phyloP scores from a whole-genome alignment of 345 rosid genomes.

The Kernera saxatilis region DNA sequence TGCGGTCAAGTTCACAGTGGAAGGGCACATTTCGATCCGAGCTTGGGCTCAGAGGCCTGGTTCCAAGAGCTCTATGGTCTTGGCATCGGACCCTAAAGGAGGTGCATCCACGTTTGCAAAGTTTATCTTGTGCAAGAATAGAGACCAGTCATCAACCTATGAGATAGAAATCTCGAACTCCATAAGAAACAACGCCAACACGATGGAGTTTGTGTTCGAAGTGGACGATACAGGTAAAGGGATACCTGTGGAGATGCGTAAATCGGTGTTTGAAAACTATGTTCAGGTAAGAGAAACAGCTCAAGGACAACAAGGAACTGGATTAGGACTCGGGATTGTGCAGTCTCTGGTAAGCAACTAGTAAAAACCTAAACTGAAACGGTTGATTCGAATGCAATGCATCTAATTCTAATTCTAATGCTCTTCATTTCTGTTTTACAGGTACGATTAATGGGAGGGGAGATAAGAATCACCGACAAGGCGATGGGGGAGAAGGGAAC shows the following conservation, averaged over 20 bases:
- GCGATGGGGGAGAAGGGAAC: slow-evolving; percentile 55
- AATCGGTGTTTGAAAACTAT: slow-evolving; percentile 68
- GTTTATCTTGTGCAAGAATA: slow-evolving; percentile 22
- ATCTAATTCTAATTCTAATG: background rate
- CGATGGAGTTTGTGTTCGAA: slow-evolving; percentile 59
- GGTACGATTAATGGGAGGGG: slow-evolving; percentile 90
- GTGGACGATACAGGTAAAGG: slow-evolving; percentile 87
- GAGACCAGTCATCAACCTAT: slow-evolving; percentile 4
- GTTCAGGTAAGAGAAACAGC: slow-evolving; percentile 75
- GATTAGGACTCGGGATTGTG: slow-evolving; percentile 86
- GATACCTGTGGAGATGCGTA: slow-evolving; percentile 57
- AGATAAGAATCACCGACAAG: slow-evolving; percentile 59
- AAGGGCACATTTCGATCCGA: slow-evolving; percentile 58
- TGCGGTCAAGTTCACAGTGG: slow-evolving; percentile 72
- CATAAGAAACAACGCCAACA: slow-evolving; percentile 11
- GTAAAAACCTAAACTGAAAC: background rate
- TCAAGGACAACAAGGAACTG: slow-evolving; percentile 61
- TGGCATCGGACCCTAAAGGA: slow-evolving; percentile 22
- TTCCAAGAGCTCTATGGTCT: slow-evolving; percentile 17
- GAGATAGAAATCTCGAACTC: slow-evolving; percentile 19
- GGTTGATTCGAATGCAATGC: background rate
- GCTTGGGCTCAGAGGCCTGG: slow-evolving; percentile 57
- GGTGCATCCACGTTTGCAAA: slow-evolving; percentile 16
- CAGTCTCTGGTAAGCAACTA: slow-evolving; percentile 62
- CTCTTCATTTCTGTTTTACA: background rate